Conservation (phyloP, 1,284 basidiomycete genomes). For the Trametes polyzona region DNA sequence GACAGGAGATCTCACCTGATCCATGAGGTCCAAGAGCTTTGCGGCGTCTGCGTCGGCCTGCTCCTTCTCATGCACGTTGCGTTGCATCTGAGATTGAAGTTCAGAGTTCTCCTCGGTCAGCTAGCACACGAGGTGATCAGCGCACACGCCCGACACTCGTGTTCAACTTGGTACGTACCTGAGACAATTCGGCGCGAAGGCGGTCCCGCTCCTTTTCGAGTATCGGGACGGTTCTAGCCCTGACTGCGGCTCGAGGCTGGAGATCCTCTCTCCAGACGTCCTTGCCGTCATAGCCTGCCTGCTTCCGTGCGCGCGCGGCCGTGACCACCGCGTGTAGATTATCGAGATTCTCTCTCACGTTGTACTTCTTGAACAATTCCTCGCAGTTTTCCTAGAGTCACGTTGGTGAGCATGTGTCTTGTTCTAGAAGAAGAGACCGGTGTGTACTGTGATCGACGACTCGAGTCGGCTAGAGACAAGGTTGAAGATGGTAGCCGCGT, state of each 20-base stretch:
- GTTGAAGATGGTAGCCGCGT: conserved; percentile 66
- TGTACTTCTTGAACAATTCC: conserved; percentile 63
- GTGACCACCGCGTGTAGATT: conserved; percentile 67
- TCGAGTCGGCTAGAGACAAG: conserved; percentile 73
- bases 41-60: conserved; percentile 49
- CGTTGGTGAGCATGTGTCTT: neutral
- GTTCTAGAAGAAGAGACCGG: conserved; percentile 24
- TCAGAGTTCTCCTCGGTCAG: conserved; percentile 56
- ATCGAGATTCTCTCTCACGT: conserved; percentile 69
- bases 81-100: conserved; percentile 52
- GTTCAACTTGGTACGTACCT: conserved; percentile 40
- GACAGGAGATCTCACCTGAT: conserved; percentile 44
- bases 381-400: conserved; percentile 44
- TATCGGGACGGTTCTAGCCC: conserved; percentile 62
- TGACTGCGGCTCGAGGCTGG: conserved; percentile 60
- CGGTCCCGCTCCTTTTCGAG: conserved; percentile 57
- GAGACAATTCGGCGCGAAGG: conserved; percentile 51
- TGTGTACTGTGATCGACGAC: conserved; percentile 61
- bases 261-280: conserved; percentile 67
- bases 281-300: conserved; percentile 45
- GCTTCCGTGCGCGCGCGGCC: conserved; percentile 69
- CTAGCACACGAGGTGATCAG: conserved; percentile 37
- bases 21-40: conserved; percentile 56
- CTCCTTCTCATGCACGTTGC: conserved; percentile 49
- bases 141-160: conserved; percentile 5